A percentile compares a stretch with the other conserved stretches of the same genome.
These are phyloP conservation scores for Sarcocystis neurona DNA, from an alignment of 169 alveolate species.

Conservation along the genomic window DNA sequence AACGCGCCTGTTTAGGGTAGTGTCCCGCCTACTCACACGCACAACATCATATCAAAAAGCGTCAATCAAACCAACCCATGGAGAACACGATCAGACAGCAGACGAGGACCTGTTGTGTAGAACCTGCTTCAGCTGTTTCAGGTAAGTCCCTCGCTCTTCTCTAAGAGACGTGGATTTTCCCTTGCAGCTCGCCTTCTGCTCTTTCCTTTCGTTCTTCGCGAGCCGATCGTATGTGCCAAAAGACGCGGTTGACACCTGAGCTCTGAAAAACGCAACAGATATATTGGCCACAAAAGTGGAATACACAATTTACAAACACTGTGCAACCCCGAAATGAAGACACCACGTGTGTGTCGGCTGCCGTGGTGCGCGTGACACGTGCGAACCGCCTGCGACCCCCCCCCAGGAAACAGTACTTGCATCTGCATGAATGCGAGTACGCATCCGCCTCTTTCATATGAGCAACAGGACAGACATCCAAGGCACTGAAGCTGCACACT, in stretches of 20 bases:
- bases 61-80: background rate
- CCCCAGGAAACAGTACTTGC: too few species aligned
- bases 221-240: conserved; percentile 10
- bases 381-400: too few species aligned
- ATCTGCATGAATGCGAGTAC: too few species aligned
- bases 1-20: background rate
- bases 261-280: too few species aligned
- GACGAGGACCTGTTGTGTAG: background rate
- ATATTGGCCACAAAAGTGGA: too few species aligned
- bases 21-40: background rate
- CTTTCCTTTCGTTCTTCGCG: conserved; percentile 10
- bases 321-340: too few species aligned
- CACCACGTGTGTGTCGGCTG: too few species aligned
- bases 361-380: too few species aligned
- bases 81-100: background rate
- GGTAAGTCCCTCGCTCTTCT: background rate
- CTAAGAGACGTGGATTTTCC: background rate
- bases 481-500: too few species aligned
- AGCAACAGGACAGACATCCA: too few species aligned
- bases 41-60: background rate
- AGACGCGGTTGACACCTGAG: conserved; percentile 31
- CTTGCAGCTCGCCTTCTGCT: conserved; percentile 3
- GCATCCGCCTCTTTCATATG: too few species aligned
- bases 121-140: conserved; percentile 1
- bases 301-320: too few species aligned